Base-by-base conservation (phyloP, 2,329 filamentous ascomycete species). In the Fusarium keratoplasticum region DNA sequence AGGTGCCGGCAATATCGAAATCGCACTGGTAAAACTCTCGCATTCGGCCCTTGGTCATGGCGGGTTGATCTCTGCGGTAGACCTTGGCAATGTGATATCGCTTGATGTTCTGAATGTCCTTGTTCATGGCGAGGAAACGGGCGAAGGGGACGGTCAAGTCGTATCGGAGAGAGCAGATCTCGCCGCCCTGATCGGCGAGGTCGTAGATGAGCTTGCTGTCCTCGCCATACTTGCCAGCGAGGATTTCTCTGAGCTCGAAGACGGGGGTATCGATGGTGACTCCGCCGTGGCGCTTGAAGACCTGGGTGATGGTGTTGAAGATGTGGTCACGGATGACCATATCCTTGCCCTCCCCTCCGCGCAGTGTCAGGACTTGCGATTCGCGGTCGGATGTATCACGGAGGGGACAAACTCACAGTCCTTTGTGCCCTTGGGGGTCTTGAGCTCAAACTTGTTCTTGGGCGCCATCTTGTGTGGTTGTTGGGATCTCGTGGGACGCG, bases 1-100 rank as follows among this genome's bases (percentile, higher is more conserved):
- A 97, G 47, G 86, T 87, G 70, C 95, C 95, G 14, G 95, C 95
- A 84, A 98, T 96, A 81, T 98, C 95, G 80, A 98, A 97, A 84
- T 98, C 96, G 86, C 95, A 98, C 84, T 98, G 95, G 86, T 97
- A 98, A 84, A 98, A 98, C 84, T 98, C 96, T 80, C 96, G 90
- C 93, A 98, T 96, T 63, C 95, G 91, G 61, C 95, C 96, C 82
- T 97, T 96, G 71, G 93, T 94, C 85, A 98, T 94, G 70, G 95
- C 78, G 14, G 84, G 84, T 71, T 85, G 84, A 67, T 85, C 84
- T 77, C 84, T 77, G 57, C 84, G 83, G 80, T 86, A 86, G 73
- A 98, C 95, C 86, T 98, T 98, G 77, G 95, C 95, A 77, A 98
- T 95, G 85, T 98, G 95, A 83, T 97, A 98, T 79, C 96, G 90